Evolutionary conservation across 306 rosid species (phyloP).

Genomic region (Lathyrus aphaca): DNA sequence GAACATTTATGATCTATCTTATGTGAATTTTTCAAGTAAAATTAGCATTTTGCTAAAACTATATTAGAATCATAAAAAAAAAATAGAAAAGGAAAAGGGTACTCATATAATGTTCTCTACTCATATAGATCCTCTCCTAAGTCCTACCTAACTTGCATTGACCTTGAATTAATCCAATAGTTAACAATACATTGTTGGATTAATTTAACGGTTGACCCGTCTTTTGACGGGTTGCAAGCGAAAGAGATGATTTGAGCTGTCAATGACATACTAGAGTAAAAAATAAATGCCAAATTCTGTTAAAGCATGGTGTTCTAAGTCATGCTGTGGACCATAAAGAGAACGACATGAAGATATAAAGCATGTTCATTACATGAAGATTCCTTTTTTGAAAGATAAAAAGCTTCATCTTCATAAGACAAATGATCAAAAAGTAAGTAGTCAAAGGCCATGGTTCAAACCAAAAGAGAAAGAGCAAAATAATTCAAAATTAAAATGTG

Average conservation of each 20-base stretch:
- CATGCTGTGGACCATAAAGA: slow-evolving; percentile 25
- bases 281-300: not conserved
- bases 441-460: slow-evolving; percentile 8
- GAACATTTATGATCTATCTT: no score
- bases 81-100: no score
- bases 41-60: no score
- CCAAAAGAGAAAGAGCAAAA: not conserved
- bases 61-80: no score
- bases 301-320: slow-evolving; percentile 15
- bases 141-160: not conserved
- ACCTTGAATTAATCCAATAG: not conserved
- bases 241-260: no score
- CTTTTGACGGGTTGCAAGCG: no score
- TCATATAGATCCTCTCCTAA: no score
- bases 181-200: not conserved
- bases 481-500: not conserved
- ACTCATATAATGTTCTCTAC: not conserved
- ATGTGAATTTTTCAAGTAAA: no score
- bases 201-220: not conserved
- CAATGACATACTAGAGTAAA: not conserved
- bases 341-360: not conserved
- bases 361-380: slow-evolving; percentile 14
- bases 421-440: slow-evolving; percentile 14
- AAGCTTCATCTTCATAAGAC: slow-evolving; percentile 13
- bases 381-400: slow-evolving; percentile 7